Base-by-base conservation (phyloP, 257 asterid genomes). In the Penstemon newberryi region DNA sequence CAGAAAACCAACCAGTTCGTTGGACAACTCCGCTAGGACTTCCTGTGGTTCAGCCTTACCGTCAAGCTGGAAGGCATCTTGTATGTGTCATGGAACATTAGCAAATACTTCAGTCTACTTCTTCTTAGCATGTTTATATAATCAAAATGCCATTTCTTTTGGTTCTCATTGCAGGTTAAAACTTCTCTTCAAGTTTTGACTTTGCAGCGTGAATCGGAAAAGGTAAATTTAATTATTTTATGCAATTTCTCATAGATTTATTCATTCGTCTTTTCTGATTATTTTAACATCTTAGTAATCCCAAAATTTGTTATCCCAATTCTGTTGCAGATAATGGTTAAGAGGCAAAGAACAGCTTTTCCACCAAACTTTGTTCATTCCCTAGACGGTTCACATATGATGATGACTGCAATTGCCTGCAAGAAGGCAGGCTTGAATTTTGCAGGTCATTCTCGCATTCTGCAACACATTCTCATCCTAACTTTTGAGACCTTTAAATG, bases 1-100 rank as follows among this genome's bases (percentile, higher is more conserved):
- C 89, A 8, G 95, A 89, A 81, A 94, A 94, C 63, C 85, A 89
- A 72, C 86, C 99, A 8, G 99, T 94, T 80, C 67, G 75, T 51
- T 94, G 99, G 99, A 90, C 91, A 68, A 94, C 97, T 82, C 99
- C 97, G 55, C 96, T 94, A 54, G 99, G 99, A 66, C 97, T 94
- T 69, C 99, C 99, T 36, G 99, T 94, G 68, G 99, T 94, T 78
- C 99, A 94, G 85, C 99, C 99, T 62, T 94, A 94, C 77, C 96
- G 87, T 70, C 78, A 78, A 75, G 8, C 73, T 65, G 89, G 90
- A 83, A 80, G 86, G 71, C 96, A 82, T 76, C 78, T 87, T 63
- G 97, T 91, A 70, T 84, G 96, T 75, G 39, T 69, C 56, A 37
- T 33, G 65, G 49, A 63, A 71, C 62, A 36, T 33, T n/a, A 49